phyloP scores from a whole-genome alignment of 345 rosid species.

The Eucalyptus curtisii region DNA sequence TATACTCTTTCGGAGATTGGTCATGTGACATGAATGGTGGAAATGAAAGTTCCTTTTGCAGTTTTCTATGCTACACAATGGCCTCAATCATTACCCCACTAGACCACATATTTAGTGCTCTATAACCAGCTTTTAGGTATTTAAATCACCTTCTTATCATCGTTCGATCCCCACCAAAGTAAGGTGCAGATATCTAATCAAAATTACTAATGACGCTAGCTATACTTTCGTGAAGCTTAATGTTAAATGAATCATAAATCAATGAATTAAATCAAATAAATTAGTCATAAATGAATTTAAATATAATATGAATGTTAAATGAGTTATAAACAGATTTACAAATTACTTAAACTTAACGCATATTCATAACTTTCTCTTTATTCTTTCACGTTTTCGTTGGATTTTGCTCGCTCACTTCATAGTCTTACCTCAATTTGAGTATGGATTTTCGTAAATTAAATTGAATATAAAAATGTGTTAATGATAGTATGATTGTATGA shows the following conservation, averaged over 20 bases:
- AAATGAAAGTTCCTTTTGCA: not conserved
- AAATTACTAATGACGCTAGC: not conserved
- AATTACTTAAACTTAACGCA: too few species aligned
- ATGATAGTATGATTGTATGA: too few species aligned
- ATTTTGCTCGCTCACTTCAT: fast-evolving
- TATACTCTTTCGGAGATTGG: not conserved
- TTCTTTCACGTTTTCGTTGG: too few species aligned
- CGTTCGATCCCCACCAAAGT: not conserved
- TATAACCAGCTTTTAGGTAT: not conserved
- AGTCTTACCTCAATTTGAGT: too few species aligned
- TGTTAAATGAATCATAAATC: not conserved
- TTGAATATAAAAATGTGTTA: too few species aligned
- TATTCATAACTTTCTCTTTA: too few species aligned
- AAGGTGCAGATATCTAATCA: not conserved
- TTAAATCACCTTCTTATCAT: not conserved
- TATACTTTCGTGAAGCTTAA: not conserved
- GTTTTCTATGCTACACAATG: not conserved
- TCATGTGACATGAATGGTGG: not conserved
- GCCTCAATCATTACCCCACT: not conserved
- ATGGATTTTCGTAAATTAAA: too few species aligned
- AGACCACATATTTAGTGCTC: not conserved
- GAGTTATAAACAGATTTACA: too few species aligned
- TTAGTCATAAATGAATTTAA: too few species aligned
- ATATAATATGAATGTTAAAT: too few species aligned
- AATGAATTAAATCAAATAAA: too few species aligned